Evolutionary conservation across 179 eudicot species (phyloP), one percentile per base, ranked within the genome.

Genomic region (Amaranthus tricolor): DNA sequence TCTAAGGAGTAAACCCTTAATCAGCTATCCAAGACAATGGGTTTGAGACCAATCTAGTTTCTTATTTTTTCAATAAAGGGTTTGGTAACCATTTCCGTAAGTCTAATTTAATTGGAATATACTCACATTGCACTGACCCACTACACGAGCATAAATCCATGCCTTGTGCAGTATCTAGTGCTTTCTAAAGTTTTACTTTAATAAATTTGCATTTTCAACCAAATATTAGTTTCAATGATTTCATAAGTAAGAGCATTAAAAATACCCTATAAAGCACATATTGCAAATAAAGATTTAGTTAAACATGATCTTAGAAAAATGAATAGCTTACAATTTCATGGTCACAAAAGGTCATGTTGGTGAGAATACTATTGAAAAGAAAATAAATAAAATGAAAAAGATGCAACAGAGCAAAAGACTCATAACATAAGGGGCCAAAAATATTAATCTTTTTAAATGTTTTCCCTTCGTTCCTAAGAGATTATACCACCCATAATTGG

Each of bases 91-190:
- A 60, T 3, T 19, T 60, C 6, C 5, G 15, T 7, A 59, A 19
- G 20, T 19, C 9, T 17, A 58, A 19, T 58, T 19, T 58, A 7
- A 17, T 17, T 58, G 57, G 57, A 14, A 14, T 53, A 53, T 12
- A 54, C 13, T 54, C 59, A 16, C 47, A 14, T 45, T 47, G 16
- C 49, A 67, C 55, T 12, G 6, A 51, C 19, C 62, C 72, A 20
- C 2, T 7, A 14, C 9, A 65, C 5, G 47, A 62, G 66, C 66
- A 62, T 21, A 57, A 55, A 56, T 60, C n/a, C 58, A 67, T 44
- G 59, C 49, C 53, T 40, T 66, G 45, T 19, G 60, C 45, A 55
- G 62, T 65, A 16, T 53, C 67, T 19, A 66, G 72, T 56, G 24
- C 6, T 45, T 15, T 47, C 17, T 54, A 53, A 17, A 58, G 17